Conservation (phyloP, 1,139 yeast genomes). For the Candida sp. region DNA sequence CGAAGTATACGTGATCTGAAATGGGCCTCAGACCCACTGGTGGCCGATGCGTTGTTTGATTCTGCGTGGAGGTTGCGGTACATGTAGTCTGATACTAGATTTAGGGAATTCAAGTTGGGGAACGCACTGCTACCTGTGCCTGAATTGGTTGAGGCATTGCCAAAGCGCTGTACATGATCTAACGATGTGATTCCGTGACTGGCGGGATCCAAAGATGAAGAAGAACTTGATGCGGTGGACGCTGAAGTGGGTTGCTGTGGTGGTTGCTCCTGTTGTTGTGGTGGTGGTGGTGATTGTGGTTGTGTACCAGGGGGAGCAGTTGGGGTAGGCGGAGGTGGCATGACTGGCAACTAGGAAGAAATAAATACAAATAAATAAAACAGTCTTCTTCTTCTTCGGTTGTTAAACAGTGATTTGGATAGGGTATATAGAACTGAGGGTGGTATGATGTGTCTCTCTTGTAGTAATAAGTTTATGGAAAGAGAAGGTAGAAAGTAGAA, state of each 20-base stretch:
- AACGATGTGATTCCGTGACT: background rate
- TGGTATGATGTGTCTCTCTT: too few relatives aligned
- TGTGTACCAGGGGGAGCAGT: background rate
- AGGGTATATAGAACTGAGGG: too few relatives aligned
- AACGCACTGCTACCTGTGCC: background rate
- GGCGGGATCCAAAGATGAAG: background rate
- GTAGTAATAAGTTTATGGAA: too few relatives aligned
- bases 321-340: slow-evolving; percentile 8
- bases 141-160: slow-evolving; percentile 12
- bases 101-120: slow-evolving; percentile 14
- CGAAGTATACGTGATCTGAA: slow-evolving; percentile 15
- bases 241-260: background rate
- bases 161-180: slow-evolving; percentile 11
- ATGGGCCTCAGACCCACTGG: slow-evolving; percentile 9
- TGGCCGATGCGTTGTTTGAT: background rate
- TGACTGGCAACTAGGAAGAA: background rate
- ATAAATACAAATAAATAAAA: background rate
- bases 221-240: background rate
- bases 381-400: background rate
- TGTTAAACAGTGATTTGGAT: too few relatives aligned
- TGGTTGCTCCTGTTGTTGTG: too few relatives aligned
- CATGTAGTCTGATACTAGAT: slow-evolving; percentile 15
- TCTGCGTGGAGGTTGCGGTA: slow-evolving; percentile 11
- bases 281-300: background rate
- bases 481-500: too few relatives aligned